Percentiles rank a stretch among this genome's conserved stretches.
Evolutionary conservation across 2,329 filamentous ascomycete species (phyloP).

Genomic region (Xylaria sp.): DNA sequence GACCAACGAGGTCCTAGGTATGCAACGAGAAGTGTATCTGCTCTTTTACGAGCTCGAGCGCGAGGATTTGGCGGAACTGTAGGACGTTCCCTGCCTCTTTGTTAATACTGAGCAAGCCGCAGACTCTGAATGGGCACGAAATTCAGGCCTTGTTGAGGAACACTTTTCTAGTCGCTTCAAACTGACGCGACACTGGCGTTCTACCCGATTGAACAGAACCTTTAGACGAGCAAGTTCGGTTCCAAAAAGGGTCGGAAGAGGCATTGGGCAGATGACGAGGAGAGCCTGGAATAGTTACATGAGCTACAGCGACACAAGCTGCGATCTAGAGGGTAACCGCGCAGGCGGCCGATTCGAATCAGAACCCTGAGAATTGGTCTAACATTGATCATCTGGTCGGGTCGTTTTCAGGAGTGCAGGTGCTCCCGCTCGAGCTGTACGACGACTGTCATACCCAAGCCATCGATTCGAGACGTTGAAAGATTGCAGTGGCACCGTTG

Average conservation of each 20-base stretch:
- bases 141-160: constrained; percentile 8
- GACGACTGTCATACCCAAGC: not conserved
- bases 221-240: not conserved
- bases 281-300: constrained; percentile 10
- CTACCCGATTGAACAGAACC: constrained; percentile 1
- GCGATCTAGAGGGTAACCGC: not conserved
- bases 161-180: not conserved
- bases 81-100: constrained; percentile 18
- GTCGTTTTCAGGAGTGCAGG: not conserved
- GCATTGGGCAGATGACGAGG: not conserved
- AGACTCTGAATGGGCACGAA: constrained; percentile 11
- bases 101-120: constrained; percentile 12
- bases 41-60: constrained; percentile 88
- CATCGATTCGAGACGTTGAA: not conserved
- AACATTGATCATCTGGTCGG: not conserved
- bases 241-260: not conserved
- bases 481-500: not conserved
- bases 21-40: constrained; percentile 95
- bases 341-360: not conserved
- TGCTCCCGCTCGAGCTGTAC: not conserved
- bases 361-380: not conserved
- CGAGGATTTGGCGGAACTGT: constrained; percentile 28
- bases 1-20: constrained; percentile 81
- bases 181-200: not conserved
- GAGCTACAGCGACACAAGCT: constrained; percentile 2